Conservation (phyloP, 352 stramenopile species). For the Peronospora farinosa region DNA sequence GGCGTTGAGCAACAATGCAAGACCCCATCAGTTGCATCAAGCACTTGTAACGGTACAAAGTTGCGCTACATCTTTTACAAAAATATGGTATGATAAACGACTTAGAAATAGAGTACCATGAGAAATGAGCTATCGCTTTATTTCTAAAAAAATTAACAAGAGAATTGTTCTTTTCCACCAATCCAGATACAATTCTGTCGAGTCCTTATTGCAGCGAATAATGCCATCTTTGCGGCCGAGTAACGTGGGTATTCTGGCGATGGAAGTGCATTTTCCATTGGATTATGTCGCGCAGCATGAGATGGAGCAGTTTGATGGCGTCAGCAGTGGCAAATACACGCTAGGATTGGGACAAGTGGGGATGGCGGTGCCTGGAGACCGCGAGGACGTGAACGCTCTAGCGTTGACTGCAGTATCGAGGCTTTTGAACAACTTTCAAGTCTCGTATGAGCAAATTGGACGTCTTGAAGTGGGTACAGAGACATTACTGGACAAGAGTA, state of each 20-base stretch:
- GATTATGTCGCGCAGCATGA: slow-evolving; percentile 92
- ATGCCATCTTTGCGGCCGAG: slow-evolving; percentile 24
- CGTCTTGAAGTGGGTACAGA: slow-evolving; percentile 96
- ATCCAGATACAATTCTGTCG: too few relatives aligned
- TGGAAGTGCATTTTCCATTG: slow-evolving; percentile 94
- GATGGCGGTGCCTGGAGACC: slow-evolving; percentile 65
- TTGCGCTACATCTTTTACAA: too few relatives aligned
- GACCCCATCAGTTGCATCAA: too few relatives aligned
- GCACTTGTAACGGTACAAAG: too few relatives aligned
- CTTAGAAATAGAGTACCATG: too few relatives aligned
- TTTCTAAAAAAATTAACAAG: too few relatives aligned
- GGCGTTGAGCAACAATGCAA: too few relatives aligned
- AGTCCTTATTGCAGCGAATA: neutral
- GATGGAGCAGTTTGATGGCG: slow-evolving; percentile 90
- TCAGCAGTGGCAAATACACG: slow-evolving; percentile 64
- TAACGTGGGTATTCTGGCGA: slow-evolving; percentile 94
- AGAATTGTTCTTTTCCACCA: too few relatives aligned
- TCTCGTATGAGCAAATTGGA: slow-evolving; percentile 74
- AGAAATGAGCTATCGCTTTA: too few relatives aligned
- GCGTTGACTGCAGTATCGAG: slow-evolving; percentile 50
- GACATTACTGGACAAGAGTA: slow-evolving; percentile 89
- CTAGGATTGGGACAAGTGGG: slow-evolving; percentile 52
- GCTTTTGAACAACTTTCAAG: slow-evolving; percentile 49
- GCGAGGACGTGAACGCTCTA: slow-evolving; percentile 69
- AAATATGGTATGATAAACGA: too few relatives aligned